These are phyloP conservation scores for Groenewaldozyma sp. DNA, from an alignment of 1,139 yeast species.

Conservation along the genomic window DNA sequence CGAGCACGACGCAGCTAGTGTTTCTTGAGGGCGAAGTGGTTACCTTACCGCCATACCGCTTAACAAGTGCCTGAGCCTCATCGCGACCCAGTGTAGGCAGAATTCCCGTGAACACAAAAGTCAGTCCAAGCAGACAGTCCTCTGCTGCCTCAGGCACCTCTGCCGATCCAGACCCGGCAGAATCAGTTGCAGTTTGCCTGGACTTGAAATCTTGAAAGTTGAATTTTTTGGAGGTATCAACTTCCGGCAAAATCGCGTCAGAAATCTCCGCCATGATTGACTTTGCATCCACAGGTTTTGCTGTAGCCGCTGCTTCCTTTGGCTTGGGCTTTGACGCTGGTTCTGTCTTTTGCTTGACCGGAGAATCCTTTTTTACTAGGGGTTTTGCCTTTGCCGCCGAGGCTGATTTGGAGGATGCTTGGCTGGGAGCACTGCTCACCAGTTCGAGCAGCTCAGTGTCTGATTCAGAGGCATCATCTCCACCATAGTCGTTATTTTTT, in stretches of 20 bases:
- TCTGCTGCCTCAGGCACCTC: constrained; percentile 70
- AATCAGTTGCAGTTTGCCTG: constrained; percentile 27
- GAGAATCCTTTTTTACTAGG: constrained; percentile 5
- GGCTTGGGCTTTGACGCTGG: constrained; percentile 7
- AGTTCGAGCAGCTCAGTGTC: constrained; percentile 12
- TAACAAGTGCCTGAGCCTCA: constrained; percentile 66
- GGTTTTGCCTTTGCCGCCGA: constrained; percentile 4
- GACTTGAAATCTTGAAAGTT: constrained; percentile 46
- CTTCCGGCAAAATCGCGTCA: constrained; percentile 59
- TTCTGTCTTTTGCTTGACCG: constrained; percentile 4
- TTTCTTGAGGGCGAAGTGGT: constrained; percentile 79
- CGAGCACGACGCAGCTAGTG: constrained; percentile 83
- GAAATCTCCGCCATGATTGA: constrained; percentile 53
- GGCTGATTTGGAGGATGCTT: constrained; percentile 5
- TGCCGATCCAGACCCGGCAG: constrained; percentile 13
- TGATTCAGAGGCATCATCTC: constrained; percentile 9
- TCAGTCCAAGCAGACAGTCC: constrained; percentile 75
- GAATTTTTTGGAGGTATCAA: constrained; percentile 42
- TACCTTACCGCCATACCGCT: constrained; percentile 88
- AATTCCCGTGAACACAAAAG: constrained; percentile 89
- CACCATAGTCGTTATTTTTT: no score
- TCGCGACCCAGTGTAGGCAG: constrained; percentile 72
- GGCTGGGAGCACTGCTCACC: constrained; percentile 6
- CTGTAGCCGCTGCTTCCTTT: constrained; percentile 2
- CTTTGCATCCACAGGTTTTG: constrained; percentile 31